phyloP scores from a whole-genome alignment of 352 stramenopile species.

The Phytophthora ohioensis region DNA sequence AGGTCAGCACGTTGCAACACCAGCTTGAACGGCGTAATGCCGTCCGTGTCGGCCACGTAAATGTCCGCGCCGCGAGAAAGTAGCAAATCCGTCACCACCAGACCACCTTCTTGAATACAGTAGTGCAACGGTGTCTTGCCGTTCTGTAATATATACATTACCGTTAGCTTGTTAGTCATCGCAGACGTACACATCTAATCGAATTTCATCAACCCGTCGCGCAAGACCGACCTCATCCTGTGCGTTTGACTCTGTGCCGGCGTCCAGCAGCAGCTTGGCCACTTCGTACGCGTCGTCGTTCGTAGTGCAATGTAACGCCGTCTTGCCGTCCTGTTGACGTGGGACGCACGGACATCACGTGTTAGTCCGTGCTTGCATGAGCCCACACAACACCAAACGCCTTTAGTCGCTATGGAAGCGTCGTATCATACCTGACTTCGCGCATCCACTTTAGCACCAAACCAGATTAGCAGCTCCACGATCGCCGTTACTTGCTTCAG shows the following conservation, averaged over 20 bases:
- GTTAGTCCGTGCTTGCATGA: too few relatives aligned
- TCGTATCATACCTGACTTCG: conserved; percentile 19
- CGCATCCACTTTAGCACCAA: conserved; percentile 12
- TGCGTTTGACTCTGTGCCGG: conserved; percentile 11
- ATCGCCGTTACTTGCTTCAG: not conserved
- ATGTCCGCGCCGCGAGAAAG: conserved; percentile 28
- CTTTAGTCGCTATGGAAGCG: too few relatives aligned
- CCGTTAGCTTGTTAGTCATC: too few relatives aligned
- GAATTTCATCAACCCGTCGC: too few relatives aligned
- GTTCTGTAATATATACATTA: conserved; percentile 2
- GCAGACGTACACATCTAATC: not conserved
- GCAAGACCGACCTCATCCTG: conserved; percentile 23
- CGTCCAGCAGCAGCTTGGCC: conserved; percentile 35
- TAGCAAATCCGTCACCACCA: conserved; percentile 39
- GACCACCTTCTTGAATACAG: conserved; percentile 31
- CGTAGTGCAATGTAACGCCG: conserved; percentile 33
- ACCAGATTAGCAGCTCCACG: too few relatives aligned
- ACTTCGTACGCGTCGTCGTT: conserved; percentile 33
- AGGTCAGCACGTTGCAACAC: conserved; percentile 17
- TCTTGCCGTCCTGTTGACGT: conserved; percentile 34
- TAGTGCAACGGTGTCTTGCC: conserved; percentile 41
- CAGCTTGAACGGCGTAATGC: conserved; percentile 14
- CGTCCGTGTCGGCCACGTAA: conserved; percentile 24
- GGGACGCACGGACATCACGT: too few relatives aligned
- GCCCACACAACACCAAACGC: too few relatives aligned